These are phyloP conservation scores for Epichloe sibirici DNA, from an alignment of 2,329 filamentous ascomycete genomes.

Conservation along the genomic window DNA sequence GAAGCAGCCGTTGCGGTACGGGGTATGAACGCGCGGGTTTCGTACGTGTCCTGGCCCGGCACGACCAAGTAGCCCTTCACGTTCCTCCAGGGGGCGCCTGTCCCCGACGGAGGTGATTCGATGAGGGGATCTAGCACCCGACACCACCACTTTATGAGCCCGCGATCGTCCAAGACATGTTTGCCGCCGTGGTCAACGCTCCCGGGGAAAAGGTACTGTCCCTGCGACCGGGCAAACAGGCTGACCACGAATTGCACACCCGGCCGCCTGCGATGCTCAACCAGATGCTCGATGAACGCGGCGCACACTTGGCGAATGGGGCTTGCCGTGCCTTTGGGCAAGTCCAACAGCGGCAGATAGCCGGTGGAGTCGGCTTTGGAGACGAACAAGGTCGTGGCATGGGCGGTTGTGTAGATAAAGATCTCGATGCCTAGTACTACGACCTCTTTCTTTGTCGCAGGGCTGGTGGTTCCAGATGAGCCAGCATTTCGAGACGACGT, in stretches of 20 bases:
- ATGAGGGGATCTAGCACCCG: conserved; percentile 70
- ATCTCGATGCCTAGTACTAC: conserved; percentile 78
- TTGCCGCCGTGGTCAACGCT: conserved; percentile 77
- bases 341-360: conserved; percentile 56
- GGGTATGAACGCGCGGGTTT: conserved; percentile 71
- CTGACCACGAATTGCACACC: conserved; percentile 65
- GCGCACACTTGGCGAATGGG: conserved; percentile 64
- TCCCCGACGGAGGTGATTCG: conserved; percentile 26
- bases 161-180: conserved; percentile 83
- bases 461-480: neutral
- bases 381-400: conserved; percentile 79
- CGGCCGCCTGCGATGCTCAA: conserved; percentile 51
- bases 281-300: conserved; percentile 64
- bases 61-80: conserved; percentile 76
- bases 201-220: conserved; percentile 88
- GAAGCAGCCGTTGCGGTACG: conserved; percentile 28
- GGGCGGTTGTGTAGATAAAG: conserved; percentile 70
- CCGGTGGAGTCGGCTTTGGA: conserved; percentile 97
- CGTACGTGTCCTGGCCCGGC: conserved; percentile 72
- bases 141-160: conserved; percentile 93
- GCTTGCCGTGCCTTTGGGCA: conserved; percentile 52
- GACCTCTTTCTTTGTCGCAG: conserved; percentile 31
- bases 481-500: conserved; percentile 1
- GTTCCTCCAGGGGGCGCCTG: conserved; percentile 25
- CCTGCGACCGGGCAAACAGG: conserved; percentile 82